phyloP scores from a whole-genome alignment of 768 basidiomycete species.

The Russula sp. region DNA sequence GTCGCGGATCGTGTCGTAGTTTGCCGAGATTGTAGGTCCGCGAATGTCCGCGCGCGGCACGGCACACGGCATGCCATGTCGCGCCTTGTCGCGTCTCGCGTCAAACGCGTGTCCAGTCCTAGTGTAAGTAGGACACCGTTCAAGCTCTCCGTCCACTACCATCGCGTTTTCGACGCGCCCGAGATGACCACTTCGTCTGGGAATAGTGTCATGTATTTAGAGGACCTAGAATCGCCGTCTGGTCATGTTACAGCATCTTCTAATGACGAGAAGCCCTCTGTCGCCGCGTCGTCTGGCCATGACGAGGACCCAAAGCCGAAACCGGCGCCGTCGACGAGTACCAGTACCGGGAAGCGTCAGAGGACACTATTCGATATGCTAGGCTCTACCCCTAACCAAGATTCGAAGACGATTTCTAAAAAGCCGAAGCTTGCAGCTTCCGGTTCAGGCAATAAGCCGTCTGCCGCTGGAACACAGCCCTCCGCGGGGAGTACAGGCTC shows the following conservation, averaged over 20 bases:
- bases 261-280: background rate
- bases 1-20: background rate
- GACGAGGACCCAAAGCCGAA: conserved; percentile 5
- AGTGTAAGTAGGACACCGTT: background rate
- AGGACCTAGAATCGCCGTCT: conserved; percentile 27
- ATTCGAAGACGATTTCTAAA: conserved; percentile 36
- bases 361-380: conserved; percentile 63
- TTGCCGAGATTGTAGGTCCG: conserved; percentile 16
- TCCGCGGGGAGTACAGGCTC: conserved; percentile 4
- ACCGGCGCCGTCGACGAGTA: background rate
- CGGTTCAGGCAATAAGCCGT: background rate
- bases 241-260: conserved; percentile 3
- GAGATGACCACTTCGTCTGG: background rate
- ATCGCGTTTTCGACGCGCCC: background rate
- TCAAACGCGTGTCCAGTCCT: background rate
- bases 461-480: background rate
- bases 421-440: conserved; percentile 35
- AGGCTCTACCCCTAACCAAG: conserved; percentile 26
- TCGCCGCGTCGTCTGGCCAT: background rate
- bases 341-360: conserved; percentile 41
- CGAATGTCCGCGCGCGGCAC: conserved; percentile 2
- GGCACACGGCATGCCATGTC: background rate
- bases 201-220: conserved; percentile 28
- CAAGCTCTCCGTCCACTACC: background rate
- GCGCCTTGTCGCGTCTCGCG: conserved; percentile 1